A percentile compares a stretch with the other conserved stretches of the same genome.
phyloP scores from a whole-genome alignment of 2,329 filamentous ascomycete species.

The Polychaeton citri region DNA sequence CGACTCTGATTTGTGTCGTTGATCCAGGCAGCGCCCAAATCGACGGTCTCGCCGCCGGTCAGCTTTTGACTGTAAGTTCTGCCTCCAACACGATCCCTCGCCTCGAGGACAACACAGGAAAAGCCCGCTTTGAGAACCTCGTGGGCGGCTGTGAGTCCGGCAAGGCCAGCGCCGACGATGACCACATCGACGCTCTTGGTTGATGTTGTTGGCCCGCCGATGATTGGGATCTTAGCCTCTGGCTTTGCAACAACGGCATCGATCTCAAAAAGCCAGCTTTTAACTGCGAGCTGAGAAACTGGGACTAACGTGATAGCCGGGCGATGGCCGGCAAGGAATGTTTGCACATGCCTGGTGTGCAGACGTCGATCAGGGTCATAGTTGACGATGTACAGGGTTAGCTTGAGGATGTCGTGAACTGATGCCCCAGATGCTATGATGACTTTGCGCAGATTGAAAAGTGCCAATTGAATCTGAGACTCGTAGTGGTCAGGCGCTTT shows the following conservation, averaged over 20 bases:
- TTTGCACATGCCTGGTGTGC: conserved; percentile 26
- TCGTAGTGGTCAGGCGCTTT: not conserved
- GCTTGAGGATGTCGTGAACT: conserved; percentile 27
- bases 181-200: conserved; percentile 16
- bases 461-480: not conserved
- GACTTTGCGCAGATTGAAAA: not conserved
- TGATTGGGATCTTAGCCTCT: conserved; percentile 10
- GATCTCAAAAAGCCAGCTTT: conserved; percentile 31
- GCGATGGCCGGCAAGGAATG: conserved; percentile 26
- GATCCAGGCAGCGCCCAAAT: conserved; percentile 47
- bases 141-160: conserved; percentile 17
- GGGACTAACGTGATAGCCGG: conserved; percentile 32
- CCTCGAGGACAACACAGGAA: conserved; percentile 18
- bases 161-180: conserved; percentile 20
- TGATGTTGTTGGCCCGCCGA: conserved; percentile 14
- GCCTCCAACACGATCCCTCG: conserved; percentile 22
- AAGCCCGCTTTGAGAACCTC: conserved; percentile 15
- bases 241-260: conserved; percentile 25
- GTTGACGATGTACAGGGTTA: conserved; percentile 32
- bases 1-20: conserved; percentile 41
- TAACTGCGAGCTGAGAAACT: conserved; percentile 26
- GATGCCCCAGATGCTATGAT: conserved; percentile 21
- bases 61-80: conserved; percentile 34
- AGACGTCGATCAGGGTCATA: conserved; percentile 26
- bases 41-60: conserved; percentile 24